Percentiles rank a stretch among this genome's conserved stretches.
Evolutionary conservation across 805 yeast species (phyloP).

Genomic region (Scheffersomyces amazonensis): DNA sequence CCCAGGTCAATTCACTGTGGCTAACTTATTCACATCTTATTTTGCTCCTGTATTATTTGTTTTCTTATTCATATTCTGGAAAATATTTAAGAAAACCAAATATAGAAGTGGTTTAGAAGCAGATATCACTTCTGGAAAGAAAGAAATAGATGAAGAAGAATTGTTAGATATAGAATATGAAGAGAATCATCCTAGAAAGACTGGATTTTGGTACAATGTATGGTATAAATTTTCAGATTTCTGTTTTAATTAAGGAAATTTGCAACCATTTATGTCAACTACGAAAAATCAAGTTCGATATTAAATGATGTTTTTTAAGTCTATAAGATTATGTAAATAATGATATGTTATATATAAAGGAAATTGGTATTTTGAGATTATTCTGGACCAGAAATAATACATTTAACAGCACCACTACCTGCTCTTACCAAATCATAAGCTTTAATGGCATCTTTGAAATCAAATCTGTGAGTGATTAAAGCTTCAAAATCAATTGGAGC

Average conservation of each 20-base stretch:
- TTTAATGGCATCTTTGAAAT: conserved; percentile 67
- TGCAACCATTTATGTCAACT: no score
- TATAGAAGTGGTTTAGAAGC: conserved; percentile 29
- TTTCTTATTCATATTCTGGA: conserved; percentile 27
- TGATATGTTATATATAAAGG: no score
- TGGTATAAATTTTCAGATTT: conserved; percentile 18
- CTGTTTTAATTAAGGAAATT: conserved; percentile 20
- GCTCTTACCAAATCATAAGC: conserved; percentile 72
- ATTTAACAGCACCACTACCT: conserved; percentile 71
- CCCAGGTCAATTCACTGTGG: conserved; percentile 32
- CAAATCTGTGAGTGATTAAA: conserved; percentile 71
- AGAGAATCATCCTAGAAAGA: conserved; percentile 16
- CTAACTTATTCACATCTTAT: conserved; percentile 34
- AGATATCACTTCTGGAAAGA: conserved; percentile 32
- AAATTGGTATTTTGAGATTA: no score
- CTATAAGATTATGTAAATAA: no score
- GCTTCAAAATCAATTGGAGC: conserved; percentile 57
- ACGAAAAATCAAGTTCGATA: no score
- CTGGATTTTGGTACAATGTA: conserved; percentile 18
- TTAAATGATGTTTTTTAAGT: no score
- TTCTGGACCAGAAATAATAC: conserved; percentile 78
- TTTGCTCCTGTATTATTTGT: conserved; percentile 33
- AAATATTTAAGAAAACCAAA: conserved; percentile 26
- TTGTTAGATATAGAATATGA: conserved; percentile 19
- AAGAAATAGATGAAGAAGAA: conserved; percentile 34